Conservation (phyloP, 2,329 filamentous ascomycete species). For the Seiridium cupressi region DNA sequence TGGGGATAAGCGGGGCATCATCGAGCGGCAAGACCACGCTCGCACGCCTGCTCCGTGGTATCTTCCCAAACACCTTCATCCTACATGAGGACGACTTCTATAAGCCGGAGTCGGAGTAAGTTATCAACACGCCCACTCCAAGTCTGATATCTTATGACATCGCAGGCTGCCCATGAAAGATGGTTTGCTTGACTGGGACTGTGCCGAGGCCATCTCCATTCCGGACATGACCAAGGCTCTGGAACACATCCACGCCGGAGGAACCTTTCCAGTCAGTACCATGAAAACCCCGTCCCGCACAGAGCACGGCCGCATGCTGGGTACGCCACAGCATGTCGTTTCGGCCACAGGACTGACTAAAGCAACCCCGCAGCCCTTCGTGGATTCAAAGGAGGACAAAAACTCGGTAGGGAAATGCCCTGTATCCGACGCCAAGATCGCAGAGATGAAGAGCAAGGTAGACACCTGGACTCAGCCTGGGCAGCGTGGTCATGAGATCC, state of each 20-base stretch:
- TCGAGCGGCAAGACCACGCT: constrained; percentile 95
- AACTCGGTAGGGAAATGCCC: constrained; percentile 59
- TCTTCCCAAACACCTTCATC: constrained; percentile 77
- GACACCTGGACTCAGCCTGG: constrained; percentile 42
- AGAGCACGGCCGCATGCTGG: constrained; percentile 20
- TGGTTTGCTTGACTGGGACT: constrained; percentile 87
- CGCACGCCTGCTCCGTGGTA: constrained; percentile 76
- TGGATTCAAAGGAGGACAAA: constrained; percentile 60
- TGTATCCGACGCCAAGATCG: constrained; percentile 45
- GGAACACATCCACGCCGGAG: constrained; percentile 66
- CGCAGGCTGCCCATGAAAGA: constrained; percentile 53
- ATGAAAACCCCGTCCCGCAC: constrained; percentile 12
- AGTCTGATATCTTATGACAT: not conserved
- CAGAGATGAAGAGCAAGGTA: constrained; percentile 45
- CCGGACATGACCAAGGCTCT: constrained; percentile 66
- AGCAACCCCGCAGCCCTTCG: constrained; percentile 36
- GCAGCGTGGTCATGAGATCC: constrained; percentile 39
- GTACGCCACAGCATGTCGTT: not conserved
- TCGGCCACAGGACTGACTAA: constrained; percentile 2
- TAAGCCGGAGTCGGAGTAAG: constrained; percentile 68
- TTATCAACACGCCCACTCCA: not conserved
- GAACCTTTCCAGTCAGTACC: constrained; percentile 58
- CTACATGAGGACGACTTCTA: constrained; percentile 98
- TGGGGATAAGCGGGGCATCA: constrained; percentile 86
- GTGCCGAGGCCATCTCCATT: constrained; percentile 74